Base-by-base conservation (phyloP, 306 rosid species). In the Heteromeles arbutifolia region DNA sequence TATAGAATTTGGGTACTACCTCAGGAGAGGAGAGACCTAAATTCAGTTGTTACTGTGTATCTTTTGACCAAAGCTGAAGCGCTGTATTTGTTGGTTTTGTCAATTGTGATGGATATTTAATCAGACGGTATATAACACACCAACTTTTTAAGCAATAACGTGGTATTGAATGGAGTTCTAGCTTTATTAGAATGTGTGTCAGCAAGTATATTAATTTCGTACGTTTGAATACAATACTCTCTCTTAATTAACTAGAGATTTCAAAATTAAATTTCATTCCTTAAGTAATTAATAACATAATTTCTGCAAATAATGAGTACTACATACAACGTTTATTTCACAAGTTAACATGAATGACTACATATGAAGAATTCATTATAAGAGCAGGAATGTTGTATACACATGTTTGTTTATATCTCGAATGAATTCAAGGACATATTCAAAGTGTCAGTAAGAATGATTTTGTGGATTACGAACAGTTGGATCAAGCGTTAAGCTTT, bases 21-120 rank as follows among this genome's bases (percentile, higher is more conserved):
- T 62, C 14, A 43, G 74, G 53, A 68, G 62, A 68, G 8, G 29
- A 74, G 26, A 68, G 50, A 58, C 75, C 75, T 34, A 41, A 25
- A 26, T 43, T 15, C 45, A 14, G 70, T 69, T 24, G 68, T 41
- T 73, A 43, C 82, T 79, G 78, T 79, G 67, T 19, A 65, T 28
- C 63, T 29, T 72, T 73, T 79, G 82, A 79, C 74, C 69, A 14
- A 26, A 57, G 22, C 5, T 5, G 25, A 3, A 14, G 24, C 11
- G 11, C 1, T 45, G 56, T 64, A 58, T 69, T 63, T 77, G 15
- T 34, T 34, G 9, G 61, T 77, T 76, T 34, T 34, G 5, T 34
- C 41, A 34, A 1, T 17, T 57, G 29, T 11, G 63, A 57, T 57
- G 31, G 63, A 58, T 24, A 58, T 11, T 24, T n/a, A 58, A 10